Conservation (phyloP, 1,284 basidiomycete genomes). For the Cutaneotrichosporon sp. region DNA sequence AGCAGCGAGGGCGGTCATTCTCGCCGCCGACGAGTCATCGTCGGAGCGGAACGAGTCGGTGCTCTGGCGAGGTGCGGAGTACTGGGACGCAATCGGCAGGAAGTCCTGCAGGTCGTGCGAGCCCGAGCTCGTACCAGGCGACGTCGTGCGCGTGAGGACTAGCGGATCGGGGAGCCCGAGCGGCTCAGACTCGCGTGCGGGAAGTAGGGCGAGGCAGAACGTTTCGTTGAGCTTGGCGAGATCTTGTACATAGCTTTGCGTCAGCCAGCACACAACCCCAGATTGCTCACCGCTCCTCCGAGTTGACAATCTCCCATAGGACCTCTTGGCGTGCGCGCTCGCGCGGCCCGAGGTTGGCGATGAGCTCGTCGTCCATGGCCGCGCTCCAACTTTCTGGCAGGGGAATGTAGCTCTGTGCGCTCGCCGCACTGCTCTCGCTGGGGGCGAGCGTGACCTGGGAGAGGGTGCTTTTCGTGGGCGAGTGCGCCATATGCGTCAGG, state of each 20-base stretch:
- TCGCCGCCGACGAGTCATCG: constrained; percentile 18
- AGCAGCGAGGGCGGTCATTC: constrained; percentile 39
- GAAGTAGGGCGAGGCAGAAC: constrained; percentile 86
- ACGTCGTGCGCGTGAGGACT: constrained; percentile 30
- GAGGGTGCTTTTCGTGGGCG: constrained; percentile 13
- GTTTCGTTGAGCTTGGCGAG: constrained; percentile 87
- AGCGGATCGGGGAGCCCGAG: constrained; percentile 53
- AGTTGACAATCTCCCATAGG: constrained; percentile 95
- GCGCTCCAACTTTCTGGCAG: constrained; percentile 91
- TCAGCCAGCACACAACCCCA: constrained; percentile 6
- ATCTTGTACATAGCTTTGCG: constrained; percentile 81
- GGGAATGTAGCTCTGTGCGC: constrained; percentile 39
- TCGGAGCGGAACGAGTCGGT: constrained; percentile 14
- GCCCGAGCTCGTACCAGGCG: constrained; percentile 8
- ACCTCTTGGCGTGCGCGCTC: constrained; percentile 97
- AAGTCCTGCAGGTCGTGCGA: constrained; percentile 32
- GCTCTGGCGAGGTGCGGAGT: constrained; percentile 45
- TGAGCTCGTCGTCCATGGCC: constrained; percentile 90
- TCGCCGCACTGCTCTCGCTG: constrained; percentile 1
- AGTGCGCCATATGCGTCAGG: constrained; percentile 7
- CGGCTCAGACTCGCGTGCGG: constrained; percentile 62
- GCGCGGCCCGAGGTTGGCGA: constrained; percentile 85
- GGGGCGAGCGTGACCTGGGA: constrained; percentile 12
- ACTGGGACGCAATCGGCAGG: constrained; percentile 88
- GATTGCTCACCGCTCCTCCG: constrained; percentile 80